Percentiles rank a stretch among this genome's conserved stretches.
Evolutionary conservation across 2,329 filamentous ascomycete species (phyloP).

Genomic region (Trichoderma guizhouense): DNA sequence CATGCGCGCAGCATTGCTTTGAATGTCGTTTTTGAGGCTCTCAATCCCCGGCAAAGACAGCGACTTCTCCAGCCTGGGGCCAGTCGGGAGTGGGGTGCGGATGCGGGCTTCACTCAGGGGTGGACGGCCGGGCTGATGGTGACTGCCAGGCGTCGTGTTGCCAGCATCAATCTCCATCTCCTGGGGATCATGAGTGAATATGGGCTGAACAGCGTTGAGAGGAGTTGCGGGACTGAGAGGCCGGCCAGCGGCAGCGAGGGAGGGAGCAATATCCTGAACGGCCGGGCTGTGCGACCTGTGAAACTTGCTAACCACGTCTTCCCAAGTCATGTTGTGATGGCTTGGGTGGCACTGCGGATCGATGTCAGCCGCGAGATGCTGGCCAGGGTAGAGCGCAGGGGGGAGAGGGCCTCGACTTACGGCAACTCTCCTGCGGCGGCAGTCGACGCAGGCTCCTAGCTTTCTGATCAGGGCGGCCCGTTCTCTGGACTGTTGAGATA

Average conservation of each 20-base stretch:
- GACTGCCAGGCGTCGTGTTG: constrained; percentile 26
- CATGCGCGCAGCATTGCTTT: constrained; percentile 48
- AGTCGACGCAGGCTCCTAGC: constrained; percentile 55
- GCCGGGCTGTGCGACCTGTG: constrained; percentile 50
- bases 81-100: constrained; percentile 55
- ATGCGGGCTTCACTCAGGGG: constrained; percentile 47
- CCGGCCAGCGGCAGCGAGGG: constrained; percentile 38
- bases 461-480: constrained; percentile 59
- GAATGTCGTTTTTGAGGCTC: constrained; percentile 50
- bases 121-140: constrained; percentile 36
- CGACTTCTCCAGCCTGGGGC: constrained; percentile 52
- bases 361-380: not conserved
- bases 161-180: constrained; percentile 55
- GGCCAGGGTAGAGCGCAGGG: not conserved
- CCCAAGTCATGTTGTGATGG: constrained; percentile 60
- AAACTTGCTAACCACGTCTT: constrained; percentile 55
- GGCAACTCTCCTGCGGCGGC: constrained; percentile 54
- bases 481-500: constrained; percentile 56
- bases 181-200: constrained; percentile 45
- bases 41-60: constrained; percentile 49
- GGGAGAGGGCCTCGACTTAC: constrained; percentile 41
- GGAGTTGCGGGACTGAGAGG: constrained; percentile 46
- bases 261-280: constrained; percentile 48
- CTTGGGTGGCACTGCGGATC: constrained; percentile 53
- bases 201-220: constrained; percentile 35